These are phyloP conservation scores for Sporothrix mexicana DNA, from an alignment of 2,329 filamentous ascomycete genomes.

Conservation along the genomic window DNA sequence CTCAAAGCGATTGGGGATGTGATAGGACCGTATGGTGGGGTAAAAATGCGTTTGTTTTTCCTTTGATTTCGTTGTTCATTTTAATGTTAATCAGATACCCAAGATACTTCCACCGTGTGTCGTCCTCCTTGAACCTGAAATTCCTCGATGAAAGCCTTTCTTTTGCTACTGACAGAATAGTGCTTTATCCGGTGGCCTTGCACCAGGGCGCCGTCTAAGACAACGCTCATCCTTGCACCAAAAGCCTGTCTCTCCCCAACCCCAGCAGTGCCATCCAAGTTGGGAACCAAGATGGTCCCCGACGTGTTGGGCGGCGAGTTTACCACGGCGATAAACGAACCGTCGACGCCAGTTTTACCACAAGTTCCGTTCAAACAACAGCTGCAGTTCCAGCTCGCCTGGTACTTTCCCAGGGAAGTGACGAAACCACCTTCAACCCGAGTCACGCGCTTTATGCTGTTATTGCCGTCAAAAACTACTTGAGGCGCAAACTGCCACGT, in stretches of 20 bases:
- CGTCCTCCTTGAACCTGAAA: not conserved
- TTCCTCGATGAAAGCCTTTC: not conserved
- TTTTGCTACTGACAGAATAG: not conserved
- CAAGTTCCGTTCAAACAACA: not conserved
- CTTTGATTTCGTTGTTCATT: not conserved
- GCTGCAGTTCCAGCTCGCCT: slow-evolving; percentile 7
- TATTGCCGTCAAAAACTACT: not conserved
- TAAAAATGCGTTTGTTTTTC: no score
- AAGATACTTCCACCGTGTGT: not conserved
- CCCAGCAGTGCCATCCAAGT: no score
- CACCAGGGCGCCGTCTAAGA: not conserved
- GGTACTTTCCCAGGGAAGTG: slow-evolving; percentile 29
- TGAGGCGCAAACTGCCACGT: slow-evolving; percentile 37
- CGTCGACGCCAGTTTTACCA: not conserved
- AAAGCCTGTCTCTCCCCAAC: not conserved
- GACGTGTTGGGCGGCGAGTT: not conserved
- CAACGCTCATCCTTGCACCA: not conserved
- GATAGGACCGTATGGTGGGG: no score
- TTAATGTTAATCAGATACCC: slow-evolving; percentile 7
- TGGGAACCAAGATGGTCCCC: not conserved
- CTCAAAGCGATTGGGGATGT: no score
- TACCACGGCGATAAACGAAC: not conserved
- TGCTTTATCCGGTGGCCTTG: not conserved
- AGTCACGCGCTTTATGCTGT: slow-evolving; percentile 22
- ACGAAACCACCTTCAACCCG: slow-evolving; percentile 35